These are phyloP conservation scores for Vitis hybrid DNA, from an alignment of 177 flowering plant species.

Conservation along the genomic window DNA sequence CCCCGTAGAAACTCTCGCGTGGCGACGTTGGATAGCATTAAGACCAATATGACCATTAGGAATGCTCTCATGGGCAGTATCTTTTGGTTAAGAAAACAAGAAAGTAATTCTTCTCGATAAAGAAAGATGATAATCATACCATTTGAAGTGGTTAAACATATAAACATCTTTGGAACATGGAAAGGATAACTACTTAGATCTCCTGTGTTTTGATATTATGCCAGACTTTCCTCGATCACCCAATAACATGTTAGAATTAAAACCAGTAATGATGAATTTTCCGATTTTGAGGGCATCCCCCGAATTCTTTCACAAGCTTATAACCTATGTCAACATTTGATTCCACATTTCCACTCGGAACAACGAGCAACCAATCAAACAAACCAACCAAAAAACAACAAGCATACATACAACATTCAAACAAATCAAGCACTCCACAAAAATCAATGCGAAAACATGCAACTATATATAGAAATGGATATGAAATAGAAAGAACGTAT, in stretches of 20 bases:
- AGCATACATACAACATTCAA: not conserved
- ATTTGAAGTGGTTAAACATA: no score
- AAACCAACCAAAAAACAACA: not conserved
- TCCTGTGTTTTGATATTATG: no score
- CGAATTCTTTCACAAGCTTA: no score
- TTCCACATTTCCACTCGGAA: no score
- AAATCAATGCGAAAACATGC: not conserved
- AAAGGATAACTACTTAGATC: no score
- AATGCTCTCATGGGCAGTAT: conserved; percentile 60
- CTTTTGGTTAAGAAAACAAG: conserved; percentile 42
- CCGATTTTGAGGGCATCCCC: no score
- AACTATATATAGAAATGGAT: conserved; percentile 45
- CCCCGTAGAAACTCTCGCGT: conserved; percentile 75
- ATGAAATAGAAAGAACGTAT: conserved; percentile 62
- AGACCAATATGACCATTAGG: conserved; percentile 61
- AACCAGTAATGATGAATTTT: no score
- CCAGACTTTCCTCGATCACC: no score
- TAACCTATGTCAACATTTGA: no score
- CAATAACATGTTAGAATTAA: no score
- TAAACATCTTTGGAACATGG: no score
- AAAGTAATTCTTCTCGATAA: not conserved
- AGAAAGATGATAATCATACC: no score
- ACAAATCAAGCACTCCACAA: not conserved
- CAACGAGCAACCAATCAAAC: not conserved
- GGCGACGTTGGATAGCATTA: conserved; percentile 80